Percentiles rank a stretch among this genome's conserved stretches.
phyloP scores from a whole-genome alignment of 2,329 filamentous ascomycete species.

The Xylaria sp. region DNA sequence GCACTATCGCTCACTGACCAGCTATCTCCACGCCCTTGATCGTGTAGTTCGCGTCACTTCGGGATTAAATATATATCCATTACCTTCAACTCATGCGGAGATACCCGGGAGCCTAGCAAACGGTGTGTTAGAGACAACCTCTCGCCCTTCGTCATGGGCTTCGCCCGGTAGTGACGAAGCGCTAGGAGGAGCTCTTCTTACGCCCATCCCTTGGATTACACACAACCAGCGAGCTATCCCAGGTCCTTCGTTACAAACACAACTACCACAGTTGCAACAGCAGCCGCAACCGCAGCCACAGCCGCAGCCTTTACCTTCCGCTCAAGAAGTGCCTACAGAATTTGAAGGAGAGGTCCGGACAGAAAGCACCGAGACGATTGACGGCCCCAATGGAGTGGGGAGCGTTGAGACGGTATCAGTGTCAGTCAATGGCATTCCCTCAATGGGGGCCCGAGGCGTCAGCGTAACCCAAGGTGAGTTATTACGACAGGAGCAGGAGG shows the following conservation, averaged over 20 bases:
- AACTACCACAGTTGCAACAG: conserved; percentile 22
- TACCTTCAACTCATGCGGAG: conserved; percentile 73
- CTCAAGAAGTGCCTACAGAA: conserved; percentile 48
- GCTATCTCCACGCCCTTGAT: conserved; percentile 91
- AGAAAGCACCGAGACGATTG: conserved; percentile 81
- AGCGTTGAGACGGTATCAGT: conserved; percentile 84
- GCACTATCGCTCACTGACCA: conserved; percentile 83
- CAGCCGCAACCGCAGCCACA: conserved; percentile 27
- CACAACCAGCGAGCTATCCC: conserved; percentile 43
- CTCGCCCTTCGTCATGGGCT: conserved; percentile 50
- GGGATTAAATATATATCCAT: conserved; percentile 80
- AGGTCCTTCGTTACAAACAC: conserved; percentile 33
- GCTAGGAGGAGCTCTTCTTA: conserved; percentile 88
- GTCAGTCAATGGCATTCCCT: conserved; percentile 74
- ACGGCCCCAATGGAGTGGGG: conserved; percentile 81
- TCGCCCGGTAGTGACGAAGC: conserved; percentile 84
- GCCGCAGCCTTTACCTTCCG: conserved; percentile 42
- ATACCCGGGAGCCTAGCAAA: conserved; percentile 67
- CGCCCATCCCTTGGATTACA: conserved; percentile 89
- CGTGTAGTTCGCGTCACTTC: conserved; percentile 92
- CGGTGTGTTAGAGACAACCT: conserved; percentile 63
- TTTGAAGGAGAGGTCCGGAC: conserved; percentile 72
- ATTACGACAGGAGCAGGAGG: conserved; percentile 85
- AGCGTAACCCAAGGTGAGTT: conserved; percentile 86
- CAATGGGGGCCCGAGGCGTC: conserved; percentile 58